Conservation (phyloP, 2,329 filamentous ascomycete genomes). For the Nothopassalora personata region DNA sequence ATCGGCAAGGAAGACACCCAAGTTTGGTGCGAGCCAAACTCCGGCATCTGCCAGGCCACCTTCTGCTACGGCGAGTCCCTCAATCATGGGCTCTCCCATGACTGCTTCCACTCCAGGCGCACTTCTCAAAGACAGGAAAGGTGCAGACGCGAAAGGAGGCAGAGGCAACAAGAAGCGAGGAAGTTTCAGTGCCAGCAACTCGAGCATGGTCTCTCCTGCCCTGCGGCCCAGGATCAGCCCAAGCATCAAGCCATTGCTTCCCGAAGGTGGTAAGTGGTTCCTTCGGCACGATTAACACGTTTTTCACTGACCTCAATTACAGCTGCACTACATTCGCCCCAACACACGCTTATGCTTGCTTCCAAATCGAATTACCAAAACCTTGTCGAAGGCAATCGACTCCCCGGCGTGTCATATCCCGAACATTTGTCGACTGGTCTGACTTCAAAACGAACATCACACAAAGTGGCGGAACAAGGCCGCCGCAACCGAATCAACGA, state of each 20-base stretch:
- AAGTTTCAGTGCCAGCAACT: slow-evolving; percentile 53
- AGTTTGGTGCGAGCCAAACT: slow-evolving; percentile 54
- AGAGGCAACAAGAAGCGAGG: slow-evolving; percentile 57
- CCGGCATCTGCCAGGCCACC: slow-evolving; percentile 33
- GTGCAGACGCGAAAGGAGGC: slow-evolving; percentile 40
- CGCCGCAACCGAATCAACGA: slow-evolving; percentile 92
- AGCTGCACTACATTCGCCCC: slow-evolving; percentile 49
- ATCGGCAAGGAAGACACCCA: slow-evolving; percentile 63
- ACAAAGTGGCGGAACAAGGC: slow-evolving; percentile 97
- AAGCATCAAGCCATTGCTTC: slow-evolving; percentile 85
- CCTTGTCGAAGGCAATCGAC: slow-evolving; percentile 84
- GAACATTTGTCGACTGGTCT: slow-evolving; percentile 87
- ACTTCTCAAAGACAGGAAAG: slow-evolving; percentile 26
- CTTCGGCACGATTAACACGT: not conserved
- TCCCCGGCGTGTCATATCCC: slow-evolving; percentile 64
- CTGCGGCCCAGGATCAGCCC: slow-evolving; percentile 85
- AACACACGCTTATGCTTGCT: slow-evolving; percentile 70
- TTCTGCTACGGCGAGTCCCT: slow-evolving; percentile 46
- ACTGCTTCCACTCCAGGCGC: slow-evolving; percentile 40
- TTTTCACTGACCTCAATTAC: slow-evolving; percentile 14
- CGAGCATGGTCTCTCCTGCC: slow-evolving; percentile 77
- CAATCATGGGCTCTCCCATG: slow-evolving; percentile 41
- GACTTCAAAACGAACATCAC: slow-evolving; percentile 92
- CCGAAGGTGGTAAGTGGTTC: slow-evolving; percentile 54
- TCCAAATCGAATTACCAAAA: slow-evolving; percentile 98